Conservation (phyloP, 345 rosid species). For the rapeseed (Brassica napus) region Da-Ae NC_063441.1:15343501-15344000, state of each 20-base stretch:
- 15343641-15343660: slow-evolving; percentile 67
- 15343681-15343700: slow-evolving; percentile 52
- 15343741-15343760: slow-evolving; percentile 54
- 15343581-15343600: slow-evolving; percentile 1
- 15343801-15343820: slow-evolving; percentile 76
- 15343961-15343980: slow-evolving; percentile 4
- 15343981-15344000: background rate
- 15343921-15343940: slow-evolving; percentile 47
- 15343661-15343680: slow-evolving; percentile 61
- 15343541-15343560: too few relatives aligned
- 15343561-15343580: background rate
- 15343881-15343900: slow-evolving; percentile 52
- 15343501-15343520: too few relatives aligned
- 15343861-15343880: slow-evolving; percentile 48
- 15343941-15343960: slow-evolving; percentile 30
- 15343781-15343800: slow-evolving; percentile 53
- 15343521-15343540: too few relatives aligned
- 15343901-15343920: slow-evolving; percentile 40
- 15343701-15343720: slow-evolving; percentile 43
- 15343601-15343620: slow-evolving; percentile 71
- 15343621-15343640: slow-evolving; percentile 99
- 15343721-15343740: slow-evolving; percentile 53
- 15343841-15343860: slow-evolving; percentile 54
- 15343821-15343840: slow-evolving; percentile 58
- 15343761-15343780: slow-evolving; percentile 55